A percentile compares a stretch with the other conserved stretches of the same genome.
These are phyloP conservation scores for Hortiboletus flavorubellus DNA, from an alignment of 768 basidiomycete genomes.

Conservation along the genomic window DNA sequence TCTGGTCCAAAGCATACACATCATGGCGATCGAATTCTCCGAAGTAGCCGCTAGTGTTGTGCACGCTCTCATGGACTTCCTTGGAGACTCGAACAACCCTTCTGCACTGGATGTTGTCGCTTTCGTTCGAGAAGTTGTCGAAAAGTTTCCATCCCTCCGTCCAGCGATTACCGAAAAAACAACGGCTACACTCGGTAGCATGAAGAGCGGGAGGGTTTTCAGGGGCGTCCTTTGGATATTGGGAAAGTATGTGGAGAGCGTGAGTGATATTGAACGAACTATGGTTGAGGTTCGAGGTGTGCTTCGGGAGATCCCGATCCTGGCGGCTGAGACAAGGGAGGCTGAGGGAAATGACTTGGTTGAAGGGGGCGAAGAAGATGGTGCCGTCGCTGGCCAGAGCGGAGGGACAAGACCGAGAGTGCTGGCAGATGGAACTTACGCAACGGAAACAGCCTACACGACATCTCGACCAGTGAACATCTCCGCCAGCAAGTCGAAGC, in stretches of 20 bases:
- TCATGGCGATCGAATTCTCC: constrained; percentile 94
- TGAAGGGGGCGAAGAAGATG: constrained; percentile 45
- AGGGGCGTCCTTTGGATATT: constrained; percentile 96
- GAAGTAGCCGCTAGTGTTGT: constrained; percentile 96
- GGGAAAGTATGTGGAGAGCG: constrained; percentile 85
- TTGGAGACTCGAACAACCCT: constrained; percentile 92
- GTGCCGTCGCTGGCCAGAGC: constrained; percentile 34
- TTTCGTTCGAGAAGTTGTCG: constrained; percentile 88
- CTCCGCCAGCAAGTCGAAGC: constrained; percentile 88
- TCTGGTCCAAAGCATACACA: constrained; percentile 94
- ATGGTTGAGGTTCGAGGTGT: constrained; percentile 81
- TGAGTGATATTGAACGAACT: constrained; percentile 63
- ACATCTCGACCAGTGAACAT: constrained; percentile 57
- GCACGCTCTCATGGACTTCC: constrained; percentile 89
- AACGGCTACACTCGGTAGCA: constrained; percentile 72
- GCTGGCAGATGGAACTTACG: constrained; percentile 95
- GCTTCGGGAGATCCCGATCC: constrained; percentile 95
- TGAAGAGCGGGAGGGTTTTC: constrained; percentile 96
- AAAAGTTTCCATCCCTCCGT: constrained; percentile 91
- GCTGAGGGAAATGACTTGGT: constrained; percentile 51
- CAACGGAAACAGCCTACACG: constrained; percentile 90
- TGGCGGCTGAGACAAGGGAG: constrained; percentile 86
- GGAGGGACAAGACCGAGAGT: constrained; percentile 65
- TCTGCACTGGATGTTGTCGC: constrained; percentile 94
- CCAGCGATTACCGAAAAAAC: constrained; percentile 82